phyloP scores from a whole-genome alignment of 495 filamentous ascomycete species.

The Penicillium lividum region DNA sequence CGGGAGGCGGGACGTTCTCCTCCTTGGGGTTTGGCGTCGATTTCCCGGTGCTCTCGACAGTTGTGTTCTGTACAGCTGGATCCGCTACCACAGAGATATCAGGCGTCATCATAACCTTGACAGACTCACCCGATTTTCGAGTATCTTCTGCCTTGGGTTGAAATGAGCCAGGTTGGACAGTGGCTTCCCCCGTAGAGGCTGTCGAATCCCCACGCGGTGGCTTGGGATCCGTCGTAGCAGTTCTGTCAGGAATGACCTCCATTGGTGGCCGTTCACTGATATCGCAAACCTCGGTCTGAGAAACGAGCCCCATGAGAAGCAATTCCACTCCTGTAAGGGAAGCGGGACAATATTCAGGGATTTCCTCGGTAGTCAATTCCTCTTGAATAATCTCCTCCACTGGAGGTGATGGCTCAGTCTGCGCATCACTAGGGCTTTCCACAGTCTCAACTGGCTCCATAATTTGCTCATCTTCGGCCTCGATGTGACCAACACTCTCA shows the following conservation, averaged over 20 bases:
- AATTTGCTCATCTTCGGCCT: slow-evolving; percentile 46
- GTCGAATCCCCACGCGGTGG: slow-evolving; percentile 16
- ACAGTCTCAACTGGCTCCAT: slow-evolving; percentile 38
- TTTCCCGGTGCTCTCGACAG: slow-evolving; percentile 27
- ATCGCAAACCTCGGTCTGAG: slow-evolving; percentile 20
- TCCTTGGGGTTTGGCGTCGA: slow-evolving; percentile 29
- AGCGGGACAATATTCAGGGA: slow-evolving; percentile 20
- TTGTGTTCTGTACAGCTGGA: slow-evolving; percentile 25
- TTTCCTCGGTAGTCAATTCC: background rate
- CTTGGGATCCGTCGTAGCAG: slow-evolving; percentile 9
- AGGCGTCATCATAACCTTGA: slow-evolving; percentile 17
- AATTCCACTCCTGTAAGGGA: slow-evolving; percentile 16
- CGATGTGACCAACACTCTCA: slow-evolving; percentile 62
- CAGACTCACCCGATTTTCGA: slow-evolving; percentile 24
- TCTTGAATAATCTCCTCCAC: slow-evolving; percentile 4
- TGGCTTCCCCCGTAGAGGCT: slow-evolving; percentile 1
- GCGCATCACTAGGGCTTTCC: slow-evolving; percentile 21
- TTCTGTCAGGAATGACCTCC: slow-evolving; percentile 10
- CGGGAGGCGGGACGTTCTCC: slow-evolving; percentile 28
- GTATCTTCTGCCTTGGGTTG: slow-evolving; percentile 21
- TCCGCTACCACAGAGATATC: slow-evolving; percentile 26
- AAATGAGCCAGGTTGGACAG: slow-evolving; percentile 13
- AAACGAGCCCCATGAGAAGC: slow-evolving; percentile 14
- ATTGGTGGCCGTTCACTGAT: slow-evolving; percentile 19
- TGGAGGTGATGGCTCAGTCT: slow-evolving; percentile 6